Base-by-base conservation (phyloP, 441 rosid genomes). In the Metrosideros polymorpha region DNA sequence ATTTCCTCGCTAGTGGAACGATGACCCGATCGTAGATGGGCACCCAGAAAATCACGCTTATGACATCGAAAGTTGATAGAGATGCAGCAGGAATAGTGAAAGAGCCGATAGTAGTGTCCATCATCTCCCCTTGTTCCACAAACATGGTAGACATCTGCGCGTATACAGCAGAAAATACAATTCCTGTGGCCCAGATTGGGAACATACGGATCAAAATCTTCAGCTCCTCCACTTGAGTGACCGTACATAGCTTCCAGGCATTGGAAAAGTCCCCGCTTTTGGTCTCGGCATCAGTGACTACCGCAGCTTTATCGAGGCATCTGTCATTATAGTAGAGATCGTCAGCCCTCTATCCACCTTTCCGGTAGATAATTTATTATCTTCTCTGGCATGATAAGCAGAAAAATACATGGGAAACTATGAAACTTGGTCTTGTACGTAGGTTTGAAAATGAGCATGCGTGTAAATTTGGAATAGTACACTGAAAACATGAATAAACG, bases 151-250 rank as follows among this genome's bases (percentile, higher is more conserved):
- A 87, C 86, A 66, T 87, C 75, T 87, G 88, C 0, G 88, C 61
- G 9, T 83, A 75, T 51, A 84, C 85, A 25, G 86, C 83, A 18
- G 86, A 54, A 47, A 52, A 84, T 61, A 84, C 83, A 52, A 87
- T 87, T 42, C 86, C 86, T 18, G 86, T 66, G 24, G 86, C 88
- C 88, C 88, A 87, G 22, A 87, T 87, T 30, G 88, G 88, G 15
- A 86, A 86, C 88, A 86, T 86, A 24, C 88, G 88, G 42, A 86
- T 83, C 51, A 86, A 53, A 71, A 83, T 86, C 86, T 86, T 86
- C 83, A 86, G 88, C 53, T 86, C 88, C 83, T 86, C 88, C 43
- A 86, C 85, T 43, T 86, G 88, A 53, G 88, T 86, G 13, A 86
- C 85, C 4, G 88, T 86, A 61, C 88, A 86, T 25, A 86, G 61